Percentiles rank a stretch among this genome's conserved stretches.
These are phyloP conservation scores for Coemansia sp. DNA, from an alignment of 192 early-diverging fungal species.

Conservation along the genomic window DNA sequence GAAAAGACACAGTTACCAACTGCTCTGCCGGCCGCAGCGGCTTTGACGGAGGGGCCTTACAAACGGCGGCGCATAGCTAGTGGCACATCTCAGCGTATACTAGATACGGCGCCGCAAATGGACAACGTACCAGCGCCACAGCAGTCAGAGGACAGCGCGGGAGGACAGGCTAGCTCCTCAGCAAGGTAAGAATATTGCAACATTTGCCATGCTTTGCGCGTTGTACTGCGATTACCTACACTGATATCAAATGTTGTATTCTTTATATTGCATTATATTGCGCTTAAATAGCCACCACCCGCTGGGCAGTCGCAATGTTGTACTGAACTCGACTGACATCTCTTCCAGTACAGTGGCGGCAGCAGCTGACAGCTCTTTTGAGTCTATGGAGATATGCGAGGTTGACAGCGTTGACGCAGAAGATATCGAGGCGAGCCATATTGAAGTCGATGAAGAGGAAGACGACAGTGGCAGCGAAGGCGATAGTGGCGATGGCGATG, in stretches of 20 bases:
- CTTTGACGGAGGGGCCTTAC: background rate
- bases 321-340: background rate
- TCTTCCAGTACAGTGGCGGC: background rate
- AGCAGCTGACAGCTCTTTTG: background rate
- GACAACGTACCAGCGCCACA: background rate
- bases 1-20: background rate
- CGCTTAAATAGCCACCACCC: background rate
- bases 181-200: conserved; percentile 7
- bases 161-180: background rate
- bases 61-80: conserved; percentile 5
- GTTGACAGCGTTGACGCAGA: background rate
- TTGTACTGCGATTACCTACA: background rate
- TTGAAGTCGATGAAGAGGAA: conserved; percentile 10
- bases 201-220: background rate
- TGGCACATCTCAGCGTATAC: background rate
- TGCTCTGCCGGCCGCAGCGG: background rate
- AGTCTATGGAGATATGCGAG: background rate
- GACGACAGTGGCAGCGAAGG: background rate
- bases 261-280: background rate
- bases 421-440: background rate
- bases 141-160: background rate
- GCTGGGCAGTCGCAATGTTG: background rate
- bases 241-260: background rate
- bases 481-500: background rate
- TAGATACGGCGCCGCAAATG: background rate